Base-by-base conservation (phyloP, 2,329 filamentous ascomycete species). In the Thyridium curvatum region DNA sequence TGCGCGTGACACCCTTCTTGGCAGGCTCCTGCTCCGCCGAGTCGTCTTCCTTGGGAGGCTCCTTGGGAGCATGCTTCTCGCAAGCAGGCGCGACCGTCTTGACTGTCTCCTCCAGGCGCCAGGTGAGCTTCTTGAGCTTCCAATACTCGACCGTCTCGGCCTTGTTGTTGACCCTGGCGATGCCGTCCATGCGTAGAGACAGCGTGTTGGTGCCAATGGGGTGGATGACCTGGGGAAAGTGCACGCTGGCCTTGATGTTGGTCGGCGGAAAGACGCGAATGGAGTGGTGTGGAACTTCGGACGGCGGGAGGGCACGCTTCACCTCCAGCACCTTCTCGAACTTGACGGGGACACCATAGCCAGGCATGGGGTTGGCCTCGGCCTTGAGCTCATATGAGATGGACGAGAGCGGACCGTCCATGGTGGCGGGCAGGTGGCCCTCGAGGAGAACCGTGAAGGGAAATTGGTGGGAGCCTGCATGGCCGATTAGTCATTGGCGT, bases 231-330 rank as follows among this genome's bases (percentile, higher is more conserved):
- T 86, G 79, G 34, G 84, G 84, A 46, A 94, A 82, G 52, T 87
- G 82, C 46, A 93, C 84, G 54, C 82, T 83, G 42, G 88, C 86
- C 49, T 87, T 90, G 53, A 98, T 82, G 64, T 94, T 93, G 49
- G 93, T 98, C 0, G 93, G 91, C 35, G 91, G 93, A 65, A 98
- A 98, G 55, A 97, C 86, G 54, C 91, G 87, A 46, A 95, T 82
- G 13, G 86, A 94, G 63, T 90, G 83, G 64, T 94, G 91, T 44
- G 94, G 88, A 38, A 77, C 72, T 35, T 88, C 85, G 3, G 86
- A 79, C 38, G 84, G 64, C 8, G 66, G 73, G 18, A 97, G 77
- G 28, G 89, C 85, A 45, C 91, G 86, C 65, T 83, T 83, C 49
- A 97, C 75, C 40, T 81, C 71, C 33, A 97, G 69, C 9, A 75